These are phyloP conservation scores for Eucalyptus melliodora DNA, from an alignment of 345 rosid genomes.

Conservation along the genomic window DNA sequence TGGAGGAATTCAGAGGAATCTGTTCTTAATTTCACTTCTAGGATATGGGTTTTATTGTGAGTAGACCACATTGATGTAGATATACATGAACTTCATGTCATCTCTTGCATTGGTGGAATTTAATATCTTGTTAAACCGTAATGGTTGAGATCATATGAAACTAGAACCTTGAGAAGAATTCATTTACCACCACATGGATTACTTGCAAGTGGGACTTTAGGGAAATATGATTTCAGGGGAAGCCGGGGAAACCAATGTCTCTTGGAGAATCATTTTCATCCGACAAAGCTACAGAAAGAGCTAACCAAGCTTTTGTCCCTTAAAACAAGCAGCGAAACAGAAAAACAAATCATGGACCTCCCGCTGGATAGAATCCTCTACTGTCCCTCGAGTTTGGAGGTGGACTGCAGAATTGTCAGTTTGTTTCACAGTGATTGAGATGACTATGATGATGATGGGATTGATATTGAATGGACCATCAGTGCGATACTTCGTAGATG, in stretches of 20 bases:
- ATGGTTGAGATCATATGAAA: slow-evolving; percentile 15
- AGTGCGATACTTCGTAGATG: slow-evolving; percentile 62
- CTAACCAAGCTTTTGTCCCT: slow-evolving; percentile 50
- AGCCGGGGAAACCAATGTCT: slow-evolving; percentile 13
- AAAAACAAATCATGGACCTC: slow-evolving; percentile 36
- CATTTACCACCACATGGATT: slow-evolving; percentile 78
- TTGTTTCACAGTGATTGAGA: slow-evolving; percentile 20
- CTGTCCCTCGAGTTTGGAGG: slow-evolving; percentile 88
- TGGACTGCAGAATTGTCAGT: slow-evolving; percentile 51
- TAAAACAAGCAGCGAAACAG: slow-evolving; percentile 29
- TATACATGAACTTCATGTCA: neutral
- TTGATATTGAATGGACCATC: slow-evolving; percentile 62
- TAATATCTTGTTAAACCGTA: neutral
- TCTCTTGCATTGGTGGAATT: neutral
- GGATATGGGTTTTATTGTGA: no score
- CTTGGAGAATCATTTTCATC: slow-evolving; percentile 19
- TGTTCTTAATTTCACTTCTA: neutral
- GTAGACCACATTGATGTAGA: neutral
- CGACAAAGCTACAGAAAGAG: slow-evolving; percentile 53
- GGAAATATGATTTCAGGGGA: slow-evolving; percentile 23
- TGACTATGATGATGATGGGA: slow-evolving; percentile 24
- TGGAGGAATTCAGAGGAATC: neutral
- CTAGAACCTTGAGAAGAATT: slow-evolving; percentile 38
- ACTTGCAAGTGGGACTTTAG: slow-evolving; percentile 79
- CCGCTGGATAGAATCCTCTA: slow-evolving; percentile 83